Base-by-base conservation (phyloP, 805 yeast genomes). In the Kodamaea nitidulidarum region DNA sequence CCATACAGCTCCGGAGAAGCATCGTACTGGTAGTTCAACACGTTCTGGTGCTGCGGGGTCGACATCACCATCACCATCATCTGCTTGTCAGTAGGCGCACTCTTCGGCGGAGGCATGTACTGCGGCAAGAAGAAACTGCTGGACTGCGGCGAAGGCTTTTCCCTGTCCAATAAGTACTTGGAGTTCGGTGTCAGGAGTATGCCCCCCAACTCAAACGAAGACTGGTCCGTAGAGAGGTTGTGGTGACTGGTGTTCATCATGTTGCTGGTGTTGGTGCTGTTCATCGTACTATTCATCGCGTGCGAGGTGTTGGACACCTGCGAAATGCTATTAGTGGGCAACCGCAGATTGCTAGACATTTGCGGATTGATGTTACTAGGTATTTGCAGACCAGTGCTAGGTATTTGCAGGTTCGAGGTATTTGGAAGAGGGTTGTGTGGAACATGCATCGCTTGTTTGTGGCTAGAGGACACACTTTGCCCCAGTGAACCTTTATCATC, bases 131-230 rank as follows among this genome's bases (percentile, higher is more conserved):
- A 38, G 17, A 31, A 15, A 26, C 25, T 37, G 30, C 21, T 30
- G 9, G 31, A 21, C 27, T 44, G 54, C 9, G 70, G 71, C 5
- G 72, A 67, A n/a, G 60, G 58, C 39, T 59, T 60, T 25, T 67
- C 72, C 35, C 60, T 61, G 38, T 68, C 73, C 16, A 66, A 51
- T 26, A 67, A 51, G 32, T 49, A 65, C 49, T 65, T 67, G 14
- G 63, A 60, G 50, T 66, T 65, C 20, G 73, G 71, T 2, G 72
- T 67, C 20, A 66, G 60, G 6, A 65, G 48, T 10, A 61, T 39
- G 7, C 67, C 67, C 7, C 63, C 65, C 20, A 37, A 30, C 26
- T 68, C 73, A 47, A 67, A 67, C 7, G 69, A 63, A 2, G 69
- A 54, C 36, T 67, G 73, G 27, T 68, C 73, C 2, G 64, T 56